Conservation (phyloP, 306 rosid species). For the Quercus agrifolia region DNA sequence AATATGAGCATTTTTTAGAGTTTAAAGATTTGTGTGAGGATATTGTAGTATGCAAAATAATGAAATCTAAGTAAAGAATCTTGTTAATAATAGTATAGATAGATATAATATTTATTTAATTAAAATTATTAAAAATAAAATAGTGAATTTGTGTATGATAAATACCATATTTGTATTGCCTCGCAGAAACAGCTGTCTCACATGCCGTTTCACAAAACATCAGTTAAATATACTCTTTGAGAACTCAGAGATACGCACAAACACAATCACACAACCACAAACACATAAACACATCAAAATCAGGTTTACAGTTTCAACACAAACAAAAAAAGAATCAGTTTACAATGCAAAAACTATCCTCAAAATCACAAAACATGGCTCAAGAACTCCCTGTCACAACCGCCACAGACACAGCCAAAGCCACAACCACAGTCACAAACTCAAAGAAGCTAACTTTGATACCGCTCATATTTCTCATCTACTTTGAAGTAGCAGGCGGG, state of each 20-base stretch:
- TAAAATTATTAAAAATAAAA: neutral
- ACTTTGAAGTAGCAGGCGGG: conserved; percentile 75
- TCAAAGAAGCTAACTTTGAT: conserved; percentile 38
- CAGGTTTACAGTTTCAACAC: too few species aligned
- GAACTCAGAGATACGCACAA: neutral
- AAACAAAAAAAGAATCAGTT: neutral
- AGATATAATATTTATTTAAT: too few species aligned
- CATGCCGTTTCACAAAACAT: neutral
- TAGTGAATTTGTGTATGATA: neutral
- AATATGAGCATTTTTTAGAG: too few species aligned
- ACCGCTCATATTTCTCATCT: conserved; percentile 60
- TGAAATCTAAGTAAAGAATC: too few species aligned
- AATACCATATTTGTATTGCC: neutral
- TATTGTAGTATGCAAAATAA: too few species aligned
- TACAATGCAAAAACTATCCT: neutral
- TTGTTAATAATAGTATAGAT: too few species aligned
- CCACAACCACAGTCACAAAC: neutral
- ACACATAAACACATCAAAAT: neutral
- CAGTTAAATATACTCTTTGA: too few species aligned
- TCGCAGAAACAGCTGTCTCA: neutral
- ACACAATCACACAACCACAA: neutral
- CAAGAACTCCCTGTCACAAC: conserved; percentile 16
- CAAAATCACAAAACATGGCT: neutral
- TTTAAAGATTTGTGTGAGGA: too few species aligned
- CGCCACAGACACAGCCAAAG: neutral